Evolutionary conservation across 164 flowering plant species (phyloP).

Genomic region (Brasenia schreberi): DNA sequence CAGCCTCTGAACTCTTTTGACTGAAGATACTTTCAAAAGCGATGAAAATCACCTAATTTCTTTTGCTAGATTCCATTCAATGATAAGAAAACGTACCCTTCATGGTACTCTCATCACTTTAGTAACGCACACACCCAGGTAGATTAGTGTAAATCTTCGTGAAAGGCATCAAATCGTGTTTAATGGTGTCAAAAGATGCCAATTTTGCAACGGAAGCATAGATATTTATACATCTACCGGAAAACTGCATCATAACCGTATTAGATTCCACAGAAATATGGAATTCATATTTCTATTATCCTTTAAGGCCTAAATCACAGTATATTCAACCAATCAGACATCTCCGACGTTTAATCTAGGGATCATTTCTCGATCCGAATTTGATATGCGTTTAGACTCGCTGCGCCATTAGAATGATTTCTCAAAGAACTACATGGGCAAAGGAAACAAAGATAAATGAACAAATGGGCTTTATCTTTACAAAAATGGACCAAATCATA

Average conservation of each 20-base stretch:
- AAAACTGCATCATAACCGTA: not conserved
- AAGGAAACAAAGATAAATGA: not conserved
- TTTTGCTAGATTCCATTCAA: too few species aligned
- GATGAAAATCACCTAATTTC: too few species aligned
- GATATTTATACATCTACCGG: not conserved
- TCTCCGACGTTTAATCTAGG: not conserved
- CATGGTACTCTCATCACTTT: too few species aligned
- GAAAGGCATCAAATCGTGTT: too few species aligned
- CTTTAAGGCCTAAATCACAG: not conserved
- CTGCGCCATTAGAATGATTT: not conserved
- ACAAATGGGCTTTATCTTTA: not conserved
- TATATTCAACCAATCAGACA: not conserved
- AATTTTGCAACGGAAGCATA: too few species aligned
- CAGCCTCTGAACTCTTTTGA: too few species aligned
- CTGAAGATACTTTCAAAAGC: too few species aligned
- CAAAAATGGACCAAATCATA: not conserved
- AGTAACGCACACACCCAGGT: too few species aligned
- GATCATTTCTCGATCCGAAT: not conserved
- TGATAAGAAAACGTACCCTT: too few species aligned
- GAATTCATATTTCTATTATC: too few species aligned
- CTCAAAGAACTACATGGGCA: not conserved
- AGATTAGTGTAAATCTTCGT: too few species aligned
- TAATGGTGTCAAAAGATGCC: too few species aligned
- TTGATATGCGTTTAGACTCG: not conserved
- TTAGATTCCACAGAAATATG: not conserved